Base-by-base conservation (phyloP, 2,329 filamentous ascomycete species). In the Aspergillus udagawae region DNA sequence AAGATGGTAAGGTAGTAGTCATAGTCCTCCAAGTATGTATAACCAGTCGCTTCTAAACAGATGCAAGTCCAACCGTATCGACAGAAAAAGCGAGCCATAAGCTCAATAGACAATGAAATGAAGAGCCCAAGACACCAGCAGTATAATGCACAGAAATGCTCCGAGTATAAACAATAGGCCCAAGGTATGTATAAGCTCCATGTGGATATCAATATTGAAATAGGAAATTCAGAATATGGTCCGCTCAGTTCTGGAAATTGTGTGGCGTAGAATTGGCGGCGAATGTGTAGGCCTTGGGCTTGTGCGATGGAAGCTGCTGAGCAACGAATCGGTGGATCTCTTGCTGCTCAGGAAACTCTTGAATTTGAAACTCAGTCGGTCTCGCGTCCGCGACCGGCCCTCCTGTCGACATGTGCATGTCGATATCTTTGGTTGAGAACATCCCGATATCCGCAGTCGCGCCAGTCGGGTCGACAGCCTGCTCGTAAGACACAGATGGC, bases 301-400 rank as follows among this genome's bases (percentile, higher is more conserved):
- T 73, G 56, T 77, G 74, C 23, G 70, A 70, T 28, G 70, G 63
- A 51, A 78, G 65, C 55, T 77, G 75, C 55, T 78, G 73, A n/a
- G 75, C 71, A 48, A 72, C 69, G 57, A 72, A 74, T 23, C 72
- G 72, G 60, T 77, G 73, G n/a, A 71, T 71, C 60, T 76, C 69
- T 54, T 75, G 72, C 58, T 79, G 76, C 57, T 77, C 70, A 12
- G 75, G 71, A 57, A 76, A 79, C 57, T 78, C 76, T 51, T 76
- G 73, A 51, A 79, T 77, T 56, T 71, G 68, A 59, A 78, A 78
- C 60, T 78, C 74, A 1, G 70, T 70, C 41, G 64, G 65, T 64
- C 73, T 74, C 45, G 70, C 59, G 14, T 75, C 72, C 6, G 63
- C 63, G 10, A 55, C 63, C 49, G 63, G 64, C 51, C 61, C 65